Conservation (phyloP, 805 yeast species). For the Wickerhamomyces kurtzmanii region DNA sequence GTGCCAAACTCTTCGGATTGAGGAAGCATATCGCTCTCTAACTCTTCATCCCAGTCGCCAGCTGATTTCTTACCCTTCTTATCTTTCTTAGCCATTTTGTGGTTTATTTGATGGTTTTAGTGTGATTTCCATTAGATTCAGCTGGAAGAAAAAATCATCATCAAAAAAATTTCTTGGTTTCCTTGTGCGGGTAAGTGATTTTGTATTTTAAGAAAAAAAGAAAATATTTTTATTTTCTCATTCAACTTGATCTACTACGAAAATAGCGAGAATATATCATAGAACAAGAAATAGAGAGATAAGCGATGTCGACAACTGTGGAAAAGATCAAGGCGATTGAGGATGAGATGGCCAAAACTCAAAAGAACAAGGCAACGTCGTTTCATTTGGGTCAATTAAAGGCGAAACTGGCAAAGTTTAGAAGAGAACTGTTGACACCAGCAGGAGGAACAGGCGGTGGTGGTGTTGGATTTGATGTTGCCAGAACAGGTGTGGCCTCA, state of each 20-base stretch:
- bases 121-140: no score
- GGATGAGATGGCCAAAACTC: conserved; percentile 97
- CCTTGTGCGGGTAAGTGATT: no score
- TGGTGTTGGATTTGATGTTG: conserved; percentile 95
- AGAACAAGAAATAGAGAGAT: no score
- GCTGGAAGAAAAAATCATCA: no score
- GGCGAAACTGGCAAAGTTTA: conserved; percentile 91
- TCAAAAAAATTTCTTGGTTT: no score
- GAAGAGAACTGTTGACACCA: conserved; percentile 80
- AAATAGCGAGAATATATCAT: no score
- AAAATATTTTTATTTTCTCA: no score
- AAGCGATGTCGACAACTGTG: conserved; percentile 15
- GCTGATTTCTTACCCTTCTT: conserved; percentile 61
- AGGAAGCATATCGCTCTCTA: conserved; percentile 39
- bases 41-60: conserved; percentile 75
- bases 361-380: conserved; percentile 95
- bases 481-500: conserved; percentile 96
- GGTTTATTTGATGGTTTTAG: conserved; percentile 2
- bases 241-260: no score
- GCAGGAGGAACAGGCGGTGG: conserved; percentile 81
- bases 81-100: conserved; percentile 34
- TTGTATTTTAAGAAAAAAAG: no score
- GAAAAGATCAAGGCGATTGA: conserved; percentile 77
- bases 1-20: conserved; percentile 45
- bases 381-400: conserved; percentile 96